phyloP scores from a whole-genome alignment of 108 stramenopile genomes.

The Nitzschia putrida region DNA sequence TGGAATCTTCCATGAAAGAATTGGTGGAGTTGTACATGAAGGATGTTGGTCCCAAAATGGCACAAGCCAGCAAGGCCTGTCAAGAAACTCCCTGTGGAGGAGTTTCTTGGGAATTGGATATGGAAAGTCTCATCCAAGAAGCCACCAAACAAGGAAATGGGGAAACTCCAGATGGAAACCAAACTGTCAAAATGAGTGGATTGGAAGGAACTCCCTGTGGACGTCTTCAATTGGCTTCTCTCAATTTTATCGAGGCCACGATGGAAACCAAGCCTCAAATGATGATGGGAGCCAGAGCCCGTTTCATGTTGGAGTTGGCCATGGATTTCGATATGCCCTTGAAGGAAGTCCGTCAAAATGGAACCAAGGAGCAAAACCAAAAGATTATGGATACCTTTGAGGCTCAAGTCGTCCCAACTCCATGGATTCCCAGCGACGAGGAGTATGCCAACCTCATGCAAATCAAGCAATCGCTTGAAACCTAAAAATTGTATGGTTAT shows the following conservation, averaged over 20 bases:
- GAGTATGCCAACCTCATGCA: slow-evolving; percentile 12
- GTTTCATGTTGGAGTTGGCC: slow-evolving; percentile 16
- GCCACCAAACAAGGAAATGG: slow-evolving; percentile 1
- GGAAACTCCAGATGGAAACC: slow-evolving; percentile 1
- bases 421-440: slow-evolving; percentile 29
- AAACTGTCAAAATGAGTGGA: slow-evolving; percentile 5
- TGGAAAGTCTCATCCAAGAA: slow-evolving; percentile 1
- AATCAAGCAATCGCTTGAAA: background rate
- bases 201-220: slow-evolving; percentile 34
- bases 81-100: slow-evolving; percentile 38
- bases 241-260: slow-evolving; percentile 19
- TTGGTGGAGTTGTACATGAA: background rate
- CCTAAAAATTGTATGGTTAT: background rate
- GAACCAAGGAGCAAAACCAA: slow-evolving; percentile 8
- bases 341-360: slow-evolving; percentile 17
- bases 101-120: slow-evolving; percentile 22
- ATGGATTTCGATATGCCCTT: slow-evolving; percentile 20
- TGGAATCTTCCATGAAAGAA: background rate
- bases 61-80: slow-evolving; percentile 15
- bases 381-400: slow-evolving; percentile 13
- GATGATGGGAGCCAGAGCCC: slow-evolving; percentile 17
- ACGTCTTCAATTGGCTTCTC: slow-evolving; percentile 14
- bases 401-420: slow-evolving; percentile 17
- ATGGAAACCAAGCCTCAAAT: slow-evolving; percentile 20
- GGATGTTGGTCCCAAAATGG: slow-evolving; percentile 1